Evolutionary conservation across 2,329 filamentous ascomycete genomes (phyloP), one percentile per base, ranked within the genome.

Genomic region (Hymenoscyphus salicellus): DNA sequence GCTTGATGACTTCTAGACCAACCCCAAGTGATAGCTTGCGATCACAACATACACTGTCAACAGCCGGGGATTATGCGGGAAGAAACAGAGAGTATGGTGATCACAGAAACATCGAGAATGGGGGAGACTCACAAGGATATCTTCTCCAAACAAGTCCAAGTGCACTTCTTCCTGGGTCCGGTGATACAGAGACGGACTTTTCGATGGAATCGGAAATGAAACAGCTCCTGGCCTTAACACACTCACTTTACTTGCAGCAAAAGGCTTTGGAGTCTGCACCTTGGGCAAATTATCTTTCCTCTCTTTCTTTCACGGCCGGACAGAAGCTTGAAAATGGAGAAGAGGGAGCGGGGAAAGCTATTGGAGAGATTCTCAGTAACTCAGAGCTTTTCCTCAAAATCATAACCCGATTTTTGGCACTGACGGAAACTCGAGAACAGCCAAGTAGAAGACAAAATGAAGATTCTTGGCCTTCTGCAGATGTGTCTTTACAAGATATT

Each of bases 331-430:
- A 5, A 16, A 14, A 30, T 3, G 23, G 6, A 36, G 33, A 41
- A 38, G 33, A 17, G n/a, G 56, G 33, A 17, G 56, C 33, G 3
- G 33, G 26, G 10, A 38, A 58, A 33, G 26, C 56, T 10, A 33
- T 58, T 58, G 56, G 56, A 16, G 56, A 38, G 16, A 58, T 58
- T 58, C 56, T 58, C 56, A 36, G 28, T 17, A 58, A 28, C 56
- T 58, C 56, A 1, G 56, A 58, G 11, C 28, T n/a, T 17, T 58
- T 38, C 8, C 30, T 58, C 20, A 33, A n/a, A 17, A 33, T 58
- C 33, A 58, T 58, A 23, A 58, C 30, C 14, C 28, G 17, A 16
- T 58, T 58, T 26, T 17, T 58, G 17, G 16, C n/a, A 41, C 20
- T n/a, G 32, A 58, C 28, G 11, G 26, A 58, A 23, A 8, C 26